Percentiles rank a stretch among this genome's conserved stretches.
These are phyloP conservation scores for Xylaria sp. DNA, from an alignment of 2,329 filamentous ascomycete genomes.

Conservation along the genomic window DNA sequence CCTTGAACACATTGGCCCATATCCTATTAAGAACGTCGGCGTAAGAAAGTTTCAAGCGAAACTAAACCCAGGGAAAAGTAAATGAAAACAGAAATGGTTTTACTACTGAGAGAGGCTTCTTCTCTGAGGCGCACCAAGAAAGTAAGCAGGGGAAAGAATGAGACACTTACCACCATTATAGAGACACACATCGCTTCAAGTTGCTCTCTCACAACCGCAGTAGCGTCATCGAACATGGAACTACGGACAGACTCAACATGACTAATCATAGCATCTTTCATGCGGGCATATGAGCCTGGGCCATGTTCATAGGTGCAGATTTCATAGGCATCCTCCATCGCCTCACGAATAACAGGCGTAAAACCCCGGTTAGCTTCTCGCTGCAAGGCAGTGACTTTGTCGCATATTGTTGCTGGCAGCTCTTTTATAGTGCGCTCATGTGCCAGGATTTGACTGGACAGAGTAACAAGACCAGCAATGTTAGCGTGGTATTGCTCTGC, in stretches of 20 bases:
- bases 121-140: background rate
- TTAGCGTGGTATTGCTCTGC: slow-evolving; percentile 37
- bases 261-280: slow-evolving; percentile 60
- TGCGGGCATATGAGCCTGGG: slow-evolving; percentile 58
- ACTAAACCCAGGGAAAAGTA: background rate
- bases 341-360: slow-evolving; percentile 56
- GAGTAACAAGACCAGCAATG: slow-evolving; percentile 48
- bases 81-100: background rate
- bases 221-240: slow-evolving; percentile 62
- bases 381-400: slow-evolving; percentile 57
- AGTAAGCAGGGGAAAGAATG: background rate
- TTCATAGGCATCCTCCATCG: slow-evolving; percentile 60
- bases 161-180: slow-evolving; percentile 34
- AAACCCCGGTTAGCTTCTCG: slow-evolving; percentile 65
- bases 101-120: background rate
- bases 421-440: slow-evolving; percentile 54
- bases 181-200: slow-evolving; percentile 52
- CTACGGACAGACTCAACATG: slow-evolving; percentile 55
- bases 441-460: slow-evolving; percentile 52
- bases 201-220: slow-evolving; percentile 52
- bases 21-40: slow-evolving; percentile 7
- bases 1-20: slow-evolving; percentile 31
- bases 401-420: slow-evolving; percentile 48
- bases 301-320: slow-evolving; percentile 57
- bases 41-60: background rate